These are phyloP conservation scores for Leccinum griseonigrum DNA, from an alignment of 1,284 basidiomycete species.

Conservation along the genomic window DNA sequence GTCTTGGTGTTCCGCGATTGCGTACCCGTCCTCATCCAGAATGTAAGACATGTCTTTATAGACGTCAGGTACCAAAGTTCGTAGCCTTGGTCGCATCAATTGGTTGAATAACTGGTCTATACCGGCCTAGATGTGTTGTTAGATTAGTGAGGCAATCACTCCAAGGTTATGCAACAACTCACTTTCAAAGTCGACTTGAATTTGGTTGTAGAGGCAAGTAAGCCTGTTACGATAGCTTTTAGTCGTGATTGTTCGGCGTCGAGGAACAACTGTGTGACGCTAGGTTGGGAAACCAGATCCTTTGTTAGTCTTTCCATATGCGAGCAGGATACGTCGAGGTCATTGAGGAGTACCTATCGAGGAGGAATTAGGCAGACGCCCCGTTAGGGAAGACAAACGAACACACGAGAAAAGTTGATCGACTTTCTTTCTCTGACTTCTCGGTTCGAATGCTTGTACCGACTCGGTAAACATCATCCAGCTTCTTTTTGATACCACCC, in stretches of 20 bases:
- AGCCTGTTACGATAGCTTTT: conserved; percentile 43
- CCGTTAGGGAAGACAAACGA: background rate
- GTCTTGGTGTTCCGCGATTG: conserved; percentile 83
- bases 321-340: conserved; percentile 82
- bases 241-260: conserved; percentile 54
- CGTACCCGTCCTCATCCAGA: conserved; percentile 86
- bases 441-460: conserved; percentile 56
- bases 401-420: conserved; percentile 78
- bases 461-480: conserved; percentile 83
- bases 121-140: conserved; percentile 53
- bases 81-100: conserved; percentile 80
- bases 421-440: conserved; percentile 74
- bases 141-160: conserved; percentile 4
- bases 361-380: conserved; percentile 4
- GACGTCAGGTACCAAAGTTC: conserved; percentile 81
- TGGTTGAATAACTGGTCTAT: conserved; percentile 95
- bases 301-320: conserved; percentile 81
- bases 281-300: conserved; percentile 59
- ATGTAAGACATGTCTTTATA: conserved; percentile 90
- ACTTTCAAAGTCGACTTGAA: conserved; percentile 75
- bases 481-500: conserved; percentile 72
- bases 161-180: conserved; percentile 8
- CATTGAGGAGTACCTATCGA: conserved; percentile 79
- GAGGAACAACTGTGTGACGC: conserved; percentile 70
- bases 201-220: conserved; percentile 56